A percentile compares a stretch with the other conserved stretches of the same genome.
Conservation (phyloP, 78 protist species). For the Trichosphaerium sp. region DNA sequence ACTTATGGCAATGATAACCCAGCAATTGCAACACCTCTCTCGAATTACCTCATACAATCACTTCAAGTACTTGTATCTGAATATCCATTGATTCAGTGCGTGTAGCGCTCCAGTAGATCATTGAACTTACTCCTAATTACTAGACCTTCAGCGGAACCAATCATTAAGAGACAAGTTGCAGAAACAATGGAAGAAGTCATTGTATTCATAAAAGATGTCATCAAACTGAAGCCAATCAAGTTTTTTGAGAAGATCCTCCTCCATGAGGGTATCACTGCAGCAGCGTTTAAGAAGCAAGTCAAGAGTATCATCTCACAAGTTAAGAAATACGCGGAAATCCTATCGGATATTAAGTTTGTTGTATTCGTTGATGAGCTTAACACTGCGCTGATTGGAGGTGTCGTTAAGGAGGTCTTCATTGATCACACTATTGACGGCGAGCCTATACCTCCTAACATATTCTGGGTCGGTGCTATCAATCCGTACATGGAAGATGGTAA, state of each 20-base stretch:
- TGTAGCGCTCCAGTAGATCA: no score
- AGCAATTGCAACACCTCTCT: no score
- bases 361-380: conserved; percentile 52
- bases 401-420: conserved; percentile 44
- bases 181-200: no score
- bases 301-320: not conserved
- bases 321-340: not conserved
- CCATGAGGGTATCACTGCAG: conserved; percentile 17
- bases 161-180: no score
- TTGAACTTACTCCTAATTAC: no score
- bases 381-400: conserved; percentile 21
- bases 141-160: no score
- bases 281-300: not conserved
- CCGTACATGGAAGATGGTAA: no score
- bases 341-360: conserved; percentile 1
- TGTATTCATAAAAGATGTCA: no score
- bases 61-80: no score
- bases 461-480: conserved; percentile 53
- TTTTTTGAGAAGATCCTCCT: conserved; percentile 33
- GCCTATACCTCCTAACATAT: conserved; percentile 5
- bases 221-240: conserved; percentile 15
- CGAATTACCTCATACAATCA: no score
- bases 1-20: no score
- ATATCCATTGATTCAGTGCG: no score
- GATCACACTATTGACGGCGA: conserved; percentile 47